Conservation (phyloP, 768 basidiomycete species). For the Kwoniella sp. region DNA sequence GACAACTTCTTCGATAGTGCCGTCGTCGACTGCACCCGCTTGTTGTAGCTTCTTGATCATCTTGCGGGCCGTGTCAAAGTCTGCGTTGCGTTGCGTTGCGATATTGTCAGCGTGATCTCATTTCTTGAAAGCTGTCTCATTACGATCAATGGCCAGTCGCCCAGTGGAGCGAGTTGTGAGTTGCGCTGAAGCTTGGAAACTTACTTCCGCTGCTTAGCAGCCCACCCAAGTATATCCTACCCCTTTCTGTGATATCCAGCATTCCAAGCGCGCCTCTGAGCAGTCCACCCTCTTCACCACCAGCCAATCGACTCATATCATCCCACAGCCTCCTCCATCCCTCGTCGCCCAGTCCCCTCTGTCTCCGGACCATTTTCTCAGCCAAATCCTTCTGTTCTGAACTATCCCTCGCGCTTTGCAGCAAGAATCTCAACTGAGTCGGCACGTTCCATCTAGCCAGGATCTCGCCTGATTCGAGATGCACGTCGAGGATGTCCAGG, state of each 20-base stretch:
- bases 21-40: slow-evolving; percentile 61
- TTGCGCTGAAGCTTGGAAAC: no score
- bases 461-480: slow-evolving; percentile 91
- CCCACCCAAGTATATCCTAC: slow-evolving; percentile 81
- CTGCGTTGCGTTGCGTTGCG: slow-evolving; percentile 19
- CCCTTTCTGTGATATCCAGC: slow-evolving; percentile 69
- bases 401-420: slow-evolving; percentile 70
- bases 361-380: slow-evolving; percentile 68
- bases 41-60: slow-evolving; percentile 62
- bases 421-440: slow-evolving; percentile 83
- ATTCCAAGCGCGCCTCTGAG: slow-evolving; percentile 78
- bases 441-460: slow-evolving; percentile 83
- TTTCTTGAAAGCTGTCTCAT: no score
- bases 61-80: slow-evolving; percentile 59
- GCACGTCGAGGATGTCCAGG: slow-evolving; percentile 88
- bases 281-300: slow-evolving; percentile 62
- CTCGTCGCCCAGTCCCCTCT: slow-evolving; percentile 56
- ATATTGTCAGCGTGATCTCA: neutral
- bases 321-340: slow-evolving; percentile 82
- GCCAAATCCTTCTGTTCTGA: slow-evolving; percentile 80
- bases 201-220: slow-evolving; percentile 82
- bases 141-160: no score
- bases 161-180: no score
- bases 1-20: slow-evolving; percentile 73
- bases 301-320: slow-evolving; percentile 81